These are phyloP conservation scores for Petasospora fabianii DNA, from an alignment of 1,139 yeast genomes.

Conservation along the genomic window DNA sequence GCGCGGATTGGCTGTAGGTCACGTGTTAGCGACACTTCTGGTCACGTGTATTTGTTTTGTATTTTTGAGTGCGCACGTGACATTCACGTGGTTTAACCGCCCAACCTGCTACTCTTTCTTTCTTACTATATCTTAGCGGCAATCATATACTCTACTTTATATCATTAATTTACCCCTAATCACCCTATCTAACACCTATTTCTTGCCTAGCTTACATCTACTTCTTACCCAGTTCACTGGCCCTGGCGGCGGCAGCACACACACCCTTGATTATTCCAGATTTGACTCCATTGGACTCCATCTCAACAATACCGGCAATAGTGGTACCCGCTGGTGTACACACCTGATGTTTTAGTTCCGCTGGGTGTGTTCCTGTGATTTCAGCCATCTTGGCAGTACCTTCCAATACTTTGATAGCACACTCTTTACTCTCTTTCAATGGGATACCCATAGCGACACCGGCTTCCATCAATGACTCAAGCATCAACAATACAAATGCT, in stretches of 20 bases:
- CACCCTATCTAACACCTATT: not conserved
- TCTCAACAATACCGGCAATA: slow-evolving; percentile 86
- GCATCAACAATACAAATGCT: slow-evolving; percentile 84
- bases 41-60: no score
- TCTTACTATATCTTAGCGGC: no score
- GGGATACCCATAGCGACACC: slow-evolving; percentile 96
- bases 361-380: slow-evolving; percentile 83
- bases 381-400: slow-evolving; percentile 96
- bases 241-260: slow-evolving; percentile 84
- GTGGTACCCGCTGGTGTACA: slow-evolving; percentile 99
- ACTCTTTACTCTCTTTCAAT: slow-evolving; percentile 71
- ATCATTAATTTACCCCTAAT: not conserved
- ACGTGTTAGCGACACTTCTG: no score
- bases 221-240: slow-evolving; percentile 74
- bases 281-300: slow-evolving; percentile 91
- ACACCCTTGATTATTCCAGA: slow-evolving; percentile 85
- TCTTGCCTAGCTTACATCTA: slow-evolving; percentile 13
- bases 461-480: slow-evolving; percentile 92
- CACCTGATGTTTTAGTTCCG: slow-evolving; percentile 78
- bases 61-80: no score
- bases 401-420: slow-evolving; percentile 94
- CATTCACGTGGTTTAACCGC: no score
- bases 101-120: no score
- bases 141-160: no score
- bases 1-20: slow-evolving; percentile 9